Base-by-base conservation (phyloP, 2,329 filamentous ascomycete genomes). In the Aplosporella prunicola region DNA sequence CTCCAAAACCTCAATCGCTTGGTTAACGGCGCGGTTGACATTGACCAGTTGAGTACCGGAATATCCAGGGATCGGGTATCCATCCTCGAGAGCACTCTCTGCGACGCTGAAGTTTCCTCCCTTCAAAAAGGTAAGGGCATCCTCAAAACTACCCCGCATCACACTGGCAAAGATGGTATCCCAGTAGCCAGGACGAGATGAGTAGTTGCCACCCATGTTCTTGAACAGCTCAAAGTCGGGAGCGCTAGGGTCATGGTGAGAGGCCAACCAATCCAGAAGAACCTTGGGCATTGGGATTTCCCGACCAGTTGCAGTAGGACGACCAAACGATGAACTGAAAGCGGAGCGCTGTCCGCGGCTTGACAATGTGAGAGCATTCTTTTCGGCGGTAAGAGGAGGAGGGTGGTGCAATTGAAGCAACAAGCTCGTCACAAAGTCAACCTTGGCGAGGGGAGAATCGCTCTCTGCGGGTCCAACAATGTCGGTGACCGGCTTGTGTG, bases 181-280 rank as follows among this genome's bases (percentile, higher is more conserved):
- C 89, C 89, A 96, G 61, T 86, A 96, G 23, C 82, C 67, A 17
- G 71, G 66, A 51, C 91, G 83, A 28, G 77, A 76, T 2, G 85
- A 81, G 15, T 87, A 84, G 42, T 82, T 82, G 1, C 83, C 82
- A 30, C 70, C 69, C 47, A 78, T 63, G 18, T 69, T 68, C 44
- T 74, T 64, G 16, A 95, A 71, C 4, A 77, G 68, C 24, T 76
- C 67, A 16, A 82, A 65, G 50, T 88, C 81, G 35, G 76, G 70
- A 2, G 72, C 70, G 49, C 82, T 82, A 17, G 80, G 71, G 44
- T 82, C 77, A 53, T 94, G 85, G 51, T 84, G 74, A 11, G 70
- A 68, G 38, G 83, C 72, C 45, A 93, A 68, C 89, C 89, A 96
- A 49, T 83, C 74, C 44, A 95, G 78, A 10, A 96, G 65, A 11